These are phyloP conservation scores for Geranium brycei DNA, from an alignment of 345 rosid genomes.

Conservation along the genomic window DNA sequence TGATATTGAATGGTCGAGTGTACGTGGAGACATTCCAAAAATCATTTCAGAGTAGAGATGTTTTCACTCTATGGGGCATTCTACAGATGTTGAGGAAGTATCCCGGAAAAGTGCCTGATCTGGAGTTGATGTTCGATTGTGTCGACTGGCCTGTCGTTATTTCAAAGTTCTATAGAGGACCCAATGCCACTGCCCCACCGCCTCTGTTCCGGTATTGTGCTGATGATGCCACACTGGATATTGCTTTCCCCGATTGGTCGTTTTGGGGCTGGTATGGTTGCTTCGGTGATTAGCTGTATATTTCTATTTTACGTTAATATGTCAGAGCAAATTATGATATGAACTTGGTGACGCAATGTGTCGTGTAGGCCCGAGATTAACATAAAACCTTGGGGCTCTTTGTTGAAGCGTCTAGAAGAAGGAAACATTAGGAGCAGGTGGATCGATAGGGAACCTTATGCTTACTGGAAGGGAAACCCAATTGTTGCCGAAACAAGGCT, in stretches of 20 bases:
- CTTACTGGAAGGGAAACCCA: slow-evolving; percentile 96
- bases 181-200: slow-evolving; percentile 25
- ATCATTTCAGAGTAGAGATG: slow-evolving; percentile 40
- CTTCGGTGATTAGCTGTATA: too few species aligned
- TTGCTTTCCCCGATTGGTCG: slow-evolving; percentile 60
- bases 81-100: slow-evolving; percentile 41
- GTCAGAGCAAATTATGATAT: too few species aligned
- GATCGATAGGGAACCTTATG: slow-evolving; percentile 61
- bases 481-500: slow-evolving; percentile 44
- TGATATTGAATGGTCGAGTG: slow-evolving; percentile 26
- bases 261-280: slow-evolving; percentile 52
- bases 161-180: slow-evolving; percentile 18
- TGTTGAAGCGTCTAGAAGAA: slow-evolving; percentile 38
- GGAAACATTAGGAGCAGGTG: slow-evolving; percentile 38
- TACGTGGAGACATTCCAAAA: slow-evolving; percentile 24
- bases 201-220: slow-evolving; percentile 46
- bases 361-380: slow-evolving; percentile 57
- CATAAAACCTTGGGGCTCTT: slow-evolving; percentile 55
- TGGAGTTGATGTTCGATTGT: slow-evolving; percentile 50
- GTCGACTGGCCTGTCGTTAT: slow-evolving; percentile 30
- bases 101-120: slow-evolving; percentile 44
- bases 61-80: slow-evolving; percentile 50
- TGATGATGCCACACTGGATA: slow-evolving; percentile 18
- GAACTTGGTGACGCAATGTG: too few species aligned
- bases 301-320: too few species aligned